Evolutionary conservation across 2,329 filamentous ascomycete species (phyloP), one percentile per base, ranked within the genome.

Genomic region (Tympanopsis confertula): DNA sequence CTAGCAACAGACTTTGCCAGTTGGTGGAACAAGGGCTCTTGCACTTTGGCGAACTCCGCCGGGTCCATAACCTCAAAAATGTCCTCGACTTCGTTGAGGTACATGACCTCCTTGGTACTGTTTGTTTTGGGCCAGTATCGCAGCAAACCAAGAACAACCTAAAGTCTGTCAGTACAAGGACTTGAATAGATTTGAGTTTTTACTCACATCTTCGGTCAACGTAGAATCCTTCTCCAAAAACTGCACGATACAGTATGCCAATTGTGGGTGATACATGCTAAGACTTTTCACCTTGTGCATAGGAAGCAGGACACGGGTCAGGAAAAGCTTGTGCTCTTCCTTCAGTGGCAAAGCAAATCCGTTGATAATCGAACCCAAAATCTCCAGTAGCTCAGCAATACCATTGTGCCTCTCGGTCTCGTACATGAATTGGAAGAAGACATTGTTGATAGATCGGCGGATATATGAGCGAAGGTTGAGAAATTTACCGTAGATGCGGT

Each of bases 41-140:
- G 91, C 28, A 98, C 91, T 65, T 98, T 98, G 49, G 88, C 88
- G 52, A 98, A 98, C 57, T 98, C 91, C 45, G 86, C 86, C 15
- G 91, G 91, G 54, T 98, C 91, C 91, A 98, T 98, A 35, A 98
- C 91, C 62, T 98, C 91, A 55, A 98, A 98, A 45, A 98, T 98
- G 55, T 98, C 91, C 59, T 98, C 91, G 22, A 98, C 89, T 61
- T 98, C 91, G 52, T 98, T 98, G 50, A 98, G 68, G 64, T 93
- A 98, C 91, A 98, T 98, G 54, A 98, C 91, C 61, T 98, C 91
- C 62, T 98, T 98, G 38, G 91, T 98, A 62, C 91, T 96, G 64
- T 98, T 98, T 50, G 94, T 86, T 69, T 98, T 98, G 35, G 91
- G 91, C 91, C 91, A 98, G 60, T 95, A 98, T 48, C 91, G 82